phyloP scores from a whole-genome alignment of 2,329 filamentous ascomycete species.

The Atkinsonella hypoxylon region DNA sequence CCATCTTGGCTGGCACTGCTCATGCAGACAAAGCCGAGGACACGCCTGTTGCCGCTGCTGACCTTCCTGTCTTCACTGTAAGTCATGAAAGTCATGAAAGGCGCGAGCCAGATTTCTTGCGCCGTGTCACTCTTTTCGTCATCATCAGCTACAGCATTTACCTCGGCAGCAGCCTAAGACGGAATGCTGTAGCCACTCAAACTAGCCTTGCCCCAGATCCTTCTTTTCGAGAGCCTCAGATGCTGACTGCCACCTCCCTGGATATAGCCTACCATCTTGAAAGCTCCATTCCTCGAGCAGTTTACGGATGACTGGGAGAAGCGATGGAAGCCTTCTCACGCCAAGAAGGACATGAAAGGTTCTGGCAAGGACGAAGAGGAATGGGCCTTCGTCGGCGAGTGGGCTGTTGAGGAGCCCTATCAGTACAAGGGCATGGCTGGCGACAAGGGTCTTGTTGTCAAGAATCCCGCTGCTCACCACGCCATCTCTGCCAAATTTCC shows the following conservation, averaged over 20 bases:
- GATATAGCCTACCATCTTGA: conserved; percentile 66
- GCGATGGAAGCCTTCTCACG: conserved; percentile 88
- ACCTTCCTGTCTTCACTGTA: conserved; percentile 80
- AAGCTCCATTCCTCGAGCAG: conserved; percentile 94
- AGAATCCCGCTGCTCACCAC: conserved; percentile 96
- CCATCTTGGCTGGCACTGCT: conserved; percentile 57
- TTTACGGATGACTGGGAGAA: conserved; percentile 94
- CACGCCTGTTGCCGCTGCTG: conserved; percentile 46
- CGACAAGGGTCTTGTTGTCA: conserved; percentile 94
- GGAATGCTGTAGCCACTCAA: too few relatives aligned
- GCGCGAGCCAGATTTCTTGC: background rate
- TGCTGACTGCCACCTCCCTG: conserved; percentile 12
- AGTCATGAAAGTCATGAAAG: conserved; percentile 26
- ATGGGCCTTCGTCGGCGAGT: conserved; percentile 39
- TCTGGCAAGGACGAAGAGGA: conserved; percentile 49
- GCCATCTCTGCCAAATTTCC: conserved; percentile 98
- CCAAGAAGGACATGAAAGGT: conserved; percentile 79
- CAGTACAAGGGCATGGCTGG: conserved; percentile 87
- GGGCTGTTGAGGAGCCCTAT: conserved; percentile 88
- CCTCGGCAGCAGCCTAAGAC: background rate
- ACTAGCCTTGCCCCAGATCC: too few relatives aligned
- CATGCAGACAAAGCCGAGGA: conserved; percentile 57
- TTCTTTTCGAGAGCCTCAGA: background rate
- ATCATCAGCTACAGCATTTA: background rate
- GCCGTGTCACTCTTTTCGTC: background rate